A percentile compares a stretch with the other conserved stretches of the same genome.
Conservation (phyloP, 2,329 filamentous ascomycete species). For the Ophiostoma triangulosporum region DNA sequence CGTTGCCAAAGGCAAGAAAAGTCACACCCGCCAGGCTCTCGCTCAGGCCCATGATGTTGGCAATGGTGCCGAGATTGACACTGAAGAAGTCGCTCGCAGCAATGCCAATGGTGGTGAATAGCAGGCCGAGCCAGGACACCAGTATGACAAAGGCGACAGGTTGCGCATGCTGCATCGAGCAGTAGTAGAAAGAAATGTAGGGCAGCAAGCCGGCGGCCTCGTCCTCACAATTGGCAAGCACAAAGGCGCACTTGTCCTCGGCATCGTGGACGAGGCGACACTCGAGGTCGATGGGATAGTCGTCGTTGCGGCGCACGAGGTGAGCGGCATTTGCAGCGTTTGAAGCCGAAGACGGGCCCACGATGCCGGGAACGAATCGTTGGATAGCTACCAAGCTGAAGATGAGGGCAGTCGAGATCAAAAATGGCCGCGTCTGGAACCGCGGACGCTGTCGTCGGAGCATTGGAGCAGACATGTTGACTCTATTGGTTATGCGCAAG, state of each 20-base stretch:
- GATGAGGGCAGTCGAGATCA: slow-evolving; percentile 32
- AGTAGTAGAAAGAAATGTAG: slow-evolving; percentile 88
- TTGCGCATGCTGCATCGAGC: slow-evolving; percentile 52
- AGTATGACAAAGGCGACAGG: slow-evolving; percentile 69
- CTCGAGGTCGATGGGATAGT: slow-evolving; percentile 26
- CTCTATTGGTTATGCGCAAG: not conserved
- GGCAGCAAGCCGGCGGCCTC: slow-evolving; percentile 82
- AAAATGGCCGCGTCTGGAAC: slow-evolving; percentile 35
- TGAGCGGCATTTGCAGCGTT: not conserved
- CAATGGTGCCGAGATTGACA: slow-evolving; percentile 88
- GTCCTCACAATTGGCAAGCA: slow-evolving; percentile 67
- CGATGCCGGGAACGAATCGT: not conserved
- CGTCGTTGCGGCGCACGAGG: slow-evolving; percentile 2
- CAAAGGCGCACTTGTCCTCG: slow-evolving; percentile 73
- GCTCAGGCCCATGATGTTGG: slow-evolving; percentile 77
- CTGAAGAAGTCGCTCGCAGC: slow-evolving; percentile 98
- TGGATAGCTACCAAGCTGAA: slow-evolving; percentile 30
- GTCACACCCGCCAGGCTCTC: slow-evolving; percentile 95
- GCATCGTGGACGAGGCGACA: slow-evolving; percentile 70
- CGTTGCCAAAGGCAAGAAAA: slow-evolving; percentile 92
- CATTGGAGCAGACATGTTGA: slow-evolving; percentile 6
- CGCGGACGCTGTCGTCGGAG: slow-evolving; percentile 20
- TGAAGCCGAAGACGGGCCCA: not conserved
- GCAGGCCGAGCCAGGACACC: slow-evolving; percentile 68
- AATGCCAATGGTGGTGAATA: slow-evolving; percentile 95